Base-by-base conservation (phyloP, 371 early-diverging fungal genomes). In the Mucor lusitanicus region DNA sequence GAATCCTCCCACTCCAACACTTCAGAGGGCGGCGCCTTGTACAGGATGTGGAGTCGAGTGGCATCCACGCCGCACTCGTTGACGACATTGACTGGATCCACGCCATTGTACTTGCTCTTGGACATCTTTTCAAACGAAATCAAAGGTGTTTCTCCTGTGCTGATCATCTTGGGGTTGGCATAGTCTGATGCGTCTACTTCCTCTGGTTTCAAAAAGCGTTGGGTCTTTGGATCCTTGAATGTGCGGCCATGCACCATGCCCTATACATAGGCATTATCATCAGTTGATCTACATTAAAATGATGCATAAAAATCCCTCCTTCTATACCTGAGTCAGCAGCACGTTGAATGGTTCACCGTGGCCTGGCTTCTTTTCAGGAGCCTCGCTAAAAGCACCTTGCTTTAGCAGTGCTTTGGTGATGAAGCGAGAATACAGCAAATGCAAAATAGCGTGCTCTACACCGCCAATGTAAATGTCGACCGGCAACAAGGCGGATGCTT, bases 171-270 rank as follows among this genome's bases (percentile, higher is more conserved):
- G 8, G 91, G 91, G 11, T 84, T 77, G 11, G 55, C 55, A 25
- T 79, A 74, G 70, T 87, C 88, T 50, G 79, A 70, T 50, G 78
- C 33, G 63, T 90, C 92, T 0, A 96, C 82, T 59, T 96, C 96
- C 1, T 88, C 86, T 0, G 90, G 91, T 55, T 85, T 91, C 46
- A 97, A 79, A 71, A 94, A 97, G n/a, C 92, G 75, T 23, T 89
- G 91, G 0, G 90, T 91, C 3, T 65, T 65, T 0, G 92, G 91
- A 70, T 93, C 91, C 67, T 91, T 92, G 67, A 87, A 90, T 0
- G 97, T 96, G 64, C 84, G 84, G 1, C 94, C 95, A 57, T 93
- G 94, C 3, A 97, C 98, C 98, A 97, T 97, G 0, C 98, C 98
- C 85, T 94, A 62, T n/a, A 19, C 9, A 46, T 27, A 54, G 4